Evolutionary conservation across 2,329 filamentous ascomycete species (phyloP), one percentile per base, ranked within the genome.

Genomic region (Fusarium sp.): DNA sequence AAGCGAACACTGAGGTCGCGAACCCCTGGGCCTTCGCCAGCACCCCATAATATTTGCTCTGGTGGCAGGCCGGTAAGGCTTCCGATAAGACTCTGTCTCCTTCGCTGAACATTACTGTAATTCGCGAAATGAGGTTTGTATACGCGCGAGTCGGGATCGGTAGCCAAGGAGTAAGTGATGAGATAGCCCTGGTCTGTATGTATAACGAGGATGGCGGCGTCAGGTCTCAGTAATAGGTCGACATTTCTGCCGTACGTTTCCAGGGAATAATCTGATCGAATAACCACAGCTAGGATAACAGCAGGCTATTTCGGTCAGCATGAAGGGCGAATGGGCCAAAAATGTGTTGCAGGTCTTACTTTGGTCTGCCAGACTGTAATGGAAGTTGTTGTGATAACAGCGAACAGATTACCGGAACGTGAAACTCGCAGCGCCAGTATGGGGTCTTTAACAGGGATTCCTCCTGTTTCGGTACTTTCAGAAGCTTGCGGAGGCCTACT

Each of bases 301-400:
- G 94, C 95, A 55, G 96, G 96, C 93, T 98, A 66, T 28, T 50
- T 28, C 22, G 42, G 58, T 78, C 62, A 78, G 74, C 20, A 75
- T 56, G 22, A 10, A 44, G 22, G 17, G 14, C 9, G n/a, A 38
- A 32, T 26, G 24, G 18, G 24, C 34, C 39, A 41, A 18, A 22
- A 28, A 22, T 30, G 36, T 41, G 26, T 44, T 52, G 15, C 24
- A n/a, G 28, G 24, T 78, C 86, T 68, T 87, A 95, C 94, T 89
- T 96, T 96, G 62, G 94, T 96, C 84, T 99, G 96, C 96, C 96
- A 99, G 75, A 99, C 88, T n/a, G 93, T 94, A 81, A 99, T 90
- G 18, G 93, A 93, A 5, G 93, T 93, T 10, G 89, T 85, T 2
- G 96, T 98, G 79, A 98, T 94, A 52, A 94, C 94, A 58, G 94